phyloP scores from a whole-genome alignment of 805 yeast species.

The Suhomyces emberorum region DNA sequence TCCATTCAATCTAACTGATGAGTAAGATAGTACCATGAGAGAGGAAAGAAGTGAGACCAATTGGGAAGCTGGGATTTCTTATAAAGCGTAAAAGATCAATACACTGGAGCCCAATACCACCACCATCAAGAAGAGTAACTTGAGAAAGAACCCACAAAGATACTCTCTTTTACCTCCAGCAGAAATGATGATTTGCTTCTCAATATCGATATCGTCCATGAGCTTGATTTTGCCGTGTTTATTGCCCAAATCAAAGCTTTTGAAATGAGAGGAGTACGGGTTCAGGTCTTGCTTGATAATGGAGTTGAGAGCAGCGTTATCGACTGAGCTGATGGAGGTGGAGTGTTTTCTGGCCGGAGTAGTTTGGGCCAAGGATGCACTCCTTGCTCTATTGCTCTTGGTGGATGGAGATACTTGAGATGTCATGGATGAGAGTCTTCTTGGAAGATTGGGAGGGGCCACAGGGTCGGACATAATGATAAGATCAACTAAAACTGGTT shows the following conservation, averaged over 20 bases:
- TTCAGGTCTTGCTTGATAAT: slow-evolving; percentile 12
- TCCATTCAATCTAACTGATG: too few species aligned
- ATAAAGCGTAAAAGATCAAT: slow-evolving; percentile 35
- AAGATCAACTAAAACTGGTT: neutral
- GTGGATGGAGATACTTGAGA: neutral
- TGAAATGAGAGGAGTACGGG: slow-evolving; percentile 2
- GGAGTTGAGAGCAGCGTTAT: slow-evolving; percentile 10
- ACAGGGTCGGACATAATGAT: neutral
- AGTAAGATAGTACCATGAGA: too few species aligned
- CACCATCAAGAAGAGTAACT: slow-evolving; percentile 24
- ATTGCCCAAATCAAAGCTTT: neutral
- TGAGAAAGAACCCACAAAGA: slow-evolving; percentile 30
- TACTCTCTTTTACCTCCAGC: slow-evolving; percentile 38
- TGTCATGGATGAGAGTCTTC: slow-evolving; percentile 3
- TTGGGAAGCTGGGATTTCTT: too few species aligned
- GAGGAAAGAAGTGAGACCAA: too few species aligned
- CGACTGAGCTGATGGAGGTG: slow-evolving; percentile 19
- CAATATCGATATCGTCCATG: slow-evolving; percentile 32
- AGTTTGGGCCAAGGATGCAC: slow-evolving; percentile 6
- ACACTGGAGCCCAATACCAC: slow-evolving; percentile 34
- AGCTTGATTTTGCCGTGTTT: slow-evolving; percentile 23
- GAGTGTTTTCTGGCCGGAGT: slow-evolving; percentile 20
- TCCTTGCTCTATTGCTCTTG: slow-evolving; percentile 11
- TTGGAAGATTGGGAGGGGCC: slow-evolving; percentile 1
- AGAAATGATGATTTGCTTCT: slow-evolving; percentile 33